Base-by-base conservation (phyloP, 805 yeast genomes). In the Cyberlindnera euphorbiae region DNA sequence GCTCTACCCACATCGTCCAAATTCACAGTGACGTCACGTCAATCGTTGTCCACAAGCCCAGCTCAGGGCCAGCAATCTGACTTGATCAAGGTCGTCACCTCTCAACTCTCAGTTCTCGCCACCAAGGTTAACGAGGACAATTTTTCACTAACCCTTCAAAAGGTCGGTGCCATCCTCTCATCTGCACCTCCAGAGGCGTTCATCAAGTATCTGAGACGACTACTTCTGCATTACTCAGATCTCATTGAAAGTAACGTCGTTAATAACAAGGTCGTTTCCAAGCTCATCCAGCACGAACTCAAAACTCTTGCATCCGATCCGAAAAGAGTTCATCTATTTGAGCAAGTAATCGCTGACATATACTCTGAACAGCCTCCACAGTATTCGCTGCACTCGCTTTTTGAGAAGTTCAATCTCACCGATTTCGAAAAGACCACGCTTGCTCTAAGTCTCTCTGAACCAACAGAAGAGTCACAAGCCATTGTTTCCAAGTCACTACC, bases 101-200 rank as follows among this genome's bases (percentile, higher is more conserved):
- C 77, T 24, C 86, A 80, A 56, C 52, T 80, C 28, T 64, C 73
- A 14, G 63, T 79, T 32, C 58, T 78, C 32, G 59, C 71, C 33
- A 60, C 73, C 26, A 67, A 73, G 16, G 58, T 70, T 42, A 55
- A 63, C 22, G 57, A 58, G 17, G 56, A 58, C 16, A 70, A 68
- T 55, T 64, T 69, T 51, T 60, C 58, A 17, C 41, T 58, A 15
- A 61, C 68, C 18, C 51, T 56, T 32, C 47, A 53, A 26, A 74
- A 78, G 51, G 74, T 78, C 50, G 63, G 66, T 38, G 63, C 61
- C 45, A 66, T 79, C 19, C 51, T 73, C 37, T 58, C 53, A 10
- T 60, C 59, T 22, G 45, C 49, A 8, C 33, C 62, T 23, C 55
- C 61, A 8, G 61, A 58, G 28, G 60, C 62, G 26, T 59, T 59